Evolutionary conservation across 495 filamentous ascomycete genomes (phyloP), one percentile per base, ranked within the genome.

Genomic region (Hypoxylon rickii): DNA sequence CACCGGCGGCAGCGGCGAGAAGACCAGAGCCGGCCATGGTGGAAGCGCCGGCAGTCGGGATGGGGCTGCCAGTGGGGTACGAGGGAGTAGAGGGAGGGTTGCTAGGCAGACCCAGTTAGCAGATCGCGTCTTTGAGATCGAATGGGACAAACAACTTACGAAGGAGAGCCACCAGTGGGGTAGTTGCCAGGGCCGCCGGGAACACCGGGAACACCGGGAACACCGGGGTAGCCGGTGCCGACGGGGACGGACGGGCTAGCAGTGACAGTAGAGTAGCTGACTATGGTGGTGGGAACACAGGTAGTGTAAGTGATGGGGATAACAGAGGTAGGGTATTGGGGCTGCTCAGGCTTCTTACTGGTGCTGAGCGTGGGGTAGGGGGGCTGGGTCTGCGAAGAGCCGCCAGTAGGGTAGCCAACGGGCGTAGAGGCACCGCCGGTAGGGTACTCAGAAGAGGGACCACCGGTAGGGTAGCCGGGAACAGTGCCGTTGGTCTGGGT

Each of bases 201-300:
- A n/a, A n/a, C n/a, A n/a, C n/a, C n/a, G n/a, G n/a, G n/a, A n/a
- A n/a, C n/a, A n/a, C n/a, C n/a, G n/a, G n/a, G n/a, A n/a, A n/a
- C n/a, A n/a, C n/a, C n/a, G 24, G 63, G 48, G 29, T 29, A 41
- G 21, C 43, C 66, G 61, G 67, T 59, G 60, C 70, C 74, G 24
- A 62, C 60, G 68, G 73, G 73, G 48, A 70, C 65, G 33, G 68
- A 63, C 67, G 71, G 70, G 44, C 68, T 69, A 42, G 76, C 55
- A 32, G 62, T 64, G 54, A 82, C 64, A 57, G 76, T 80, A 58
- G 70, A 72, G 74, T 79, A 80, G 76, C 76, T 76, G 69, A 80
- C 75, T 58, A 73, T 74, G 44, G 52, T 58, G 63, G 59, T 69
- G 20, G 66, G 66, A 26, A 69, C 56, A 34, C 66, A 69, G 57